A percentile compares a stretch with the other conserved stretches of the same genome.
phyloP scores from a whole-genome alignment of 768 basidiomycete genomes.

The Dioszegia hungarica region DNA sequence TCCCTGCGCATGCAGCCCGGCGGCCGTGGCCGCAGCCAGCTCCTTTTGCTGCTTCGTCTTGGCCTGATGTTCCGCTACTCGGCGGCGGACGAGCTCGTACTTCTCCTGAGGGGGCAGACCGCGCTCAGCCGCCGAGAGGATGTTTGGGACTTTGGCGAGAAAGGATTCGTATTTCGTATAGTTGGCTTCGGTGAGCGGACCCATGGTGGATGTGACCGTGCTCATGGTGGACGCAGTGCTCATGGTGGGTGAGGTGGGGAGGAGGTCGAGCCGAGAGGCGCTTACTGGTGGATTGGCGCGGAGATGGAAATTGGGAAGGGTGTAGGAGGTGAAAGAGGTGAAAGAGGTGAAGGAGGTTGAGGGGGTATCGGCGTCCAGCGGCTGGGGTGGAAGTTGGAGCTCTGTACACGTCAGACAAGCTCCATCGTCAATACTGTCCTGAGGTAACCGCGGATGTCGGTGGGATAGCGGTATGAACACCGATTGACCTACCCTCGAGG shows the following conservation, averaged over 20 bases:
- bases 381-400: too few species aligned
- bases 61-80: conserved; percentile 1
- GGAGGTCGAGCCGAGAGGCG: neutral
- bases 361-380: too few species aligned
- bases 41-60: neutral
- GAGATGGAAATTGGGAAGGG: too few species aligned
- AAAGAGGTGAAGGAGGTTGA: neutral
- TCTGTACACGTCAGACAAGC: too few species aligned
- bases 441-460: too few species aligned
- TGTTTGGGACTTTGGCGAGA: conserved; percentile 17
- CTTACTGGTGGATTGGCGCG: neutral
- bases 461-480: too few species aligned
- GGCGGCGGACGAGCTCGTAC: conserved; percentile 12
- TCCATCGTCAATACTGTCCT: too few species aligned
- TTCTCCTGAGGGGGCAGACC: conserved; percentile 13
- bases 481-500: too few species aligned
- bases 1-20: neutral
- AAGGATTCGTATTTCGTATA: conserved; percentile 13
- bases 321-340: too few species aligned
- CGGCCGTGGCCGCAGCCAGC: neutral
- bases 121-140: conserved; percentile 19
- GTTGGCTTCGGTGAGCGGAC: neutral
- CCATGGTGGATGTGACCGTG: neutral
- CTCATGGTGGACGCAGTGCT: too few species aligned
- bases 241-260: neutral